Evolutionary conservation across 805 yeast genomes (phyloP).

Genomic region (Candida mattraensis): DNA sequence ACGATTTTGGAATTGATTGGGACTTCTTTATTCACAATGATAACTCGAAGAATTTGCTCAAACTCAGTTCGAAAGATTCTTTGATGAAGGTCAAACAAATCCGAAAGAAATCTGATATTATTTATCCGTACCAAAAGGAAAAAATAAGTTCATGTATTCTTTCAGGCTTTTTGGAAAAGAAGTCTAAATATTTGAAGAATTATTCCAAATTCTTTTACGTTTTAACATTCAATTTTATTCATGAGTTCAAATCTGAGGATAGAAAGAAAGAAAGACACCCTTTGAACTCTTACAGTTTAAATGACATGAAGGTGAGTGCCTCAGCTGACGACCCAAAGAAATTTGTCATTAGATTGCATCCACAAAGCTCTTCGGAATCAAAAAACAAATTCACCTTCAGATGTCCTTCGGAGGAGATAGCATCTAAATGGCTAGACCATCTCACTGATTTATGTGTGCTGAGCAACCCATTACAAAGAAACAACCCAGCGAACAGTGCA

Average conservation of each 20-base stretch:
- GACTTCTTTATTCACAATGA: conserved; percentile 57
- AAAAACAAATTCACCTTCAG: conserved; percentile 38
- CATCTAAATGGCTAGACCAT: conserved; percentile 55
- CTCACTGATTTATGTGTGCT: conserved; percentile 51
- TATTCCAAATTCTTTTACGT: conserved; percentile 66
- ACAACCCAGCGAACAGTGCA: conserved; percentile 39
- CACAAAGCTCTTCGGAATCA: conserved; percentile 24
- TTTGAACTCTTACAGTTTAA: conserved; percentile 40
- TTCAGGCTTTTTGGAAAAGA: conserved; percentile 59
- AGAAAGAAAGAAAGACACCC: conserved; percentile 54
- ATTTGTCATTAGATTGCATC: conserved; percentile 39
- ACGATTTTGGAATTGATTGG: conserved; percentile 69
- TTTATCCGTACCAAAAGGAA: conserved; percentile 55
- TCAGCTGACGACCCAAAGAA: conserved; percentile 37
- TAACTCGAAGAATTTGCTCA: conserved; percentile 41
- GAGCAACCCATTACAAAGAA: conserved; percentile 49
- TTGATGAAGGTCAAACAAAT: conserved; percentile 35
- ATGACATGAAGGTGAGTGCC: conserved; percentile 33
- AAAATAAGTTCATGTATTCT: conserved; percentile 52
- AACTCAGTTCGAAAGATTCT: conserved; percentile 34
- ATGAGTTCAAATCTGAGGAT: conserved; percentile 61
- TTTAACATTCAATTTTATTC: conserved; percentile 63
- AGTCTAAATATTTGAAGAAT: conserved; percentile 60
- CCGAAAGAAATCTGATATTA: conserved; percentile 49
- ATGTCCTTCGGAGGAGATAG: conserved; percentile 44